Evolutionary conservation across 2,329 filamentous ascomycete genomes (phyloP).

Genomic region (Xylaria sp.): DNA sequence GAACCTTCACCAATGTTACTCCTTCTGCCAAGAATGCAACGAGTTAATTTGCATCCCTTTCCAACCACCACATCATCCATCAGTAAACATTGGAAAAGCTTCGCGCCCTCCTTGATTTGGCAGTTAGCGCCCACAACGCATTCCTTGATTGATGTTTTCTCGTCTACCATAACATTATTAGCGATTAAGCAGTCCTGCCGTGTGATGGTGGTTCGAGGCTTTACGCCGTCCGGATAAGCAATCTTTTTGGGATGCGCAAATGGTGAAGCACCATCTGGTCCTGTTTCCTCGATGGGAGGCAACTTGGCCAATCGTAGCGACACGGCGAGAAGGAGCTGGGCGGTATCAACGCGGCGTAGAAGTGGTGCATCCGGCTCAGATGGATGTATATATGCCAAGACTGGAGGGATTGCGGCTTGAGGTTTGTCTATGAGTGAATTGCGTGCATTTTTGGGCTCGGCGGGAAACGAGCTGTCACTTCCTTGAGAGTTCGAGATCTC

Average conservation of each 20-base stretch:
- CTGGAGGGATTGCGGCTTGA: conserved; percentile 62
- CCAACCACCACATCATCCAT: conserved; percentile 93
- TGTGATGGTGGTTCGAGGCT: conserved; percentile 80
- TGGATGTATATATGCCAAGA: conserved; percentile 83
- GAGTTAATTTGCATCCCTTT: conserved; percentile 81
- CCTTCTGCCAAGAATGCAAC: conserved; percentile 82
- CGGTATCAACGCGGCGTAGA: conserved; percentile 87
- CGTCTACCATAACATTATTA: conserved; percentile 87
- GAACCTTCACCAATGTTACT: conserved; percentile 83
- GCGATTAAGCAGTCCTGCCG: conserved; percentile 81
- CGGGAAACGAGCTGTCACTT: conserved; percentile 29
- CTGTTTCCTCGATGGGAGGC: conserved; percentile 69
- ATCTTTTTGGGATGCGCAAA: conserved; percentile 82
- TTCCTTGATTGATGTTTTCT: conserved; percentile 91
- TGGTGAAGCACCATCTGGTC: conserved; percentile 64
- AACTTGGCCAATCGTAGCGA: conserved; percentile 88
- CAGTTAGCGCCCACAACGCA: conserved; percentile 86
- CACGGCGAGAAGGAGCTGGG: conserved; percentile 77
- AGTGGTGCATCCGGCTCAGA: conserved; percentile 61
- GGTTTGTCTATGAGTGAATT: conserved; percentile 35
- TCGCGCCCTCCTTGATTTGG: conserved; percentile 83
- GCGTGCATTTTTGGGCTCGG: conserved; percentile 33
- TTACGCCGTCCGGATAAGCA: conserved; percentile 81
- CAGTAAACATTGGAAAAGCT: conserved; percentile 83
- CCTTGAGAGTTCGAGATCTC: conserved; percentile 30